Evolutionary conservation across 106 monocot genomes (phyloP).

Genomic region (Dendrobium huoshanense): DNA sequence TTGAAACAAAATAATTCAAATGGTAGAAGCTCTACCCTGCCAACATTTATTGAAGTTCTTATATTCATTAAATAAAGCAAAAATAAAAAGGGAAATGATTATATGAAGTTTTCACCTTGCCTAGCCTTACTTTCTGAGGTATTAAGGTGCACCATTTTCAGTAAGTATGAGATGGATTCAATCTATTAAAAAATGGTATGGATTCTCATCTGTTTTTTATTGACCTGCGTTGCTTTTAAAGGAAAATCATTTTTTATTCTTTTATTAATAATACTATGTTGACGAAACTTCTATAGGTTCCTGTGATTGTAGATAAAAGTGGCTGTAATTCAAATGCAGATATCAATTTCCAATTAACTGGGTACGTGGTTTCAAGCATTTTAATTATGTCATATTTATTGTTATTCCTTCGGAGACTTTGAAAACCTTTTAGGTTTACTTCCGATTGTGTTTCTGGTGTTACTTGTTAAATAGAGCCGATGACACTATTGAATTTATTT

Average conservation of each 20-base stretch:
- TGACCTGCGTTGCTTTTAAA: background rate
- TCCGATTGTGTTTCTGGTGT: conserved; percentile 3
- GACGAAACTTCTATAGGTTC: conserved; percentile 45
- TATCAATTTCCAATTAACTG: conserved; percentile 92
- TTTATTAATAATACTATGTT: background rate
- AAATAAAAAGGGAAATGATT: background rate
- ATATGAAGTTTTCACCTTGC: background rate
- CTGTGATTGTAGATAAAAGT: conserved; percentile 66
- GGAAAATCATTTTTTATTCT: background rate
- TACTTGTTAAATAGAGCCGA: background rate
- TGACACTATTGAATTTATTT: background rate
- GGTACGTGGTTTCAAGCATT: conserved; percentile 32
- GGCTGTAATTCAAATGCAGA: conserved; percentile 93
- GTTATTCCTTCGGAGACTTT: background rate
- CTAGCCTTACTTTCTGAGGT: background rate
- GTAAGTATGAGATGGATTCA: background rate
- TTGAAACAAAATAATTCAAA: background rate
- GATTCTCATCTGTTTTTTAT: background rate
- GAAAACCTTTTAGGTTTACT: conserved; percentile 5
- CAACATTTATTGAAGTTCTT: background rate
- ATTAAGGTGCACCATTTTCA: background rate
- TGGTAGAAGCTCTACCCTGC: background rate
- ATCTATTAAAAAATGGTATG: background rate
- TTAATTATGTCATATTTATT: conserved; percentile 7
- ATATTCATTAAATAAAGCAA: background rate